Evolutionary conservation across 1,139 yeast species (phyloP).

Genomic region (Hanseniaspora sp.): DNA sequence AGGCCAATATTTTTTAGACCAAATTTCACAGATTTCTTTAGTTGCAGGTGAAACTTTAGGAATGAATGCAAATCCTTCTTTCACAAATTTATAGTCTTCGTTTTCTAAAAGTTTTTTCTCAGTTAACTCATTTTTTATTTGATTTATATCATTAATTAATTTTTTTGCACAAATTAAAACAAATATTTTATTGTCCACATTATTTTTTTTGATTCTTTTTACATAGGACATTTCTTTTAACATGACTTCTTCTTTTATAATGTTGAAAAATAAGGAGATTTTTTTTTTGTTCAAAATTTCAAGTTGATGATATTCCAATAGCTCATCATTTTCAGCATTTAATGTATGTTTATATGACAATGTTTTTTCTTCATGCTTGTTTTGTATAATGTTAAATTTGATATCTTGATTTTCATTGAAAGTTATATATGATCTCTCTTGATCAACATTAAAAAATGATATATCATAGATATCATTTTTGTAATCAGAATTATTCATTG

Average conservation of each 20-base stretch:
- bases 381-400: background rate
- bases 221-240: background rate
- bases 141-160: background rate
- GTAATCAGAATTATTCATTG: background rate
- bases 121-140: background rate
- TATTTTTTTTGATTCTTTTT: slow-evolving; percentile 7
- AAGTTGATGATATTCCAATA: background rate
- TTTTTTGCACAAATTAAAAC: slow-evolving; percentile 1
- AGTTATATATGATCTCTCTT: background rate
- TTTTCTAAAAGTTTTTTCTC: background rate
- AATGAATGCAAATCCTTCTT: slow-evolving; percentile 21
- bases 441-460: slow-evolving; percentile 8
- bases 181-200: background rate
- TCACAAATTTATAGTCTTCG: slow-evolving; percentile 5
- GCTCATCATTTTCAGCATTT: background rate
- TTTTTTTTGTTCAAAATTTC: slow-evolving; percentile 5
- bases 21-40: slow-evolving; percentile 48
- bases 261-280: background rate
- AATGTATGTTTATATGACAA: background rate
- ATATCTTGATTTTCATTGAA: background rate
- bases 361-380: background rate
- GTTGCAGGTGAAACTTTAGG: slow-evolving; percentile 51
- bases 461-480: slow-evolving; percentile 1
- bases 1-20: slow-evolving; percentile 76
- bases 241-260: background rate